Percentiles rank a stretch among this genome's conserved stretches.
Conservation (phyloP, 306 rosid genomes). For the Astragalus membranaceus region DNA sequence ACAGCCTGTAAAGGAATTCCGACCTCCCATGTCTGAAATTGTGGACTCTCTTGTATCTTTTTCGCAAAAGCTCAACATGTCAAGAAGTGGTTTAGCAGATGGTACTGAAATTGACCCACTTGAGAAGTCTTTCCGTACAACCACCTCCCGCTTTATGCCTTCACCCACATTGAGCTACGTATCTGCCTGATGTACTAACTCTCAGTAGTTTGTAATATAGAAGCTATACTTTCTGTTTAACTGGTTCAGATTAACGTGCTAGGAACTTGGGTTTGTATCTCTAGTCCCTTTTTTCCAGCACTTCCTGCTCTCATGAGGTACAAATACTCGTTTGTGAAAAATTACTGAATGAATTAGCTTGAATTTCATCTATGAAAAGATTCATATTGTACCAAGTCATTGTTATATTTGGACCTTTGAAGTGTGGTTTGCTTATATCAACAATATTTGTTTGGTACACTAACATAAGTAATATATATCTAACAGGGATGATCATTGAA, state of each 20-base stretch:
- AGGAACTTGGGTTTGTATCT: conserved; percentile 7
- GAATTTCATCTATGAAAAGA: neutral
- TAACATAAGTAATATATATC: neutral
- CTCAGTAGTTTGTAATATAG: neutral
- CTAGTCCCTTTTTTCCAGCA: neutral
- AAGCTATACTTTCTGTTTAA: neutral
- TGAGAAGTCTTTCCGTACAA: conserved; percentile 64
- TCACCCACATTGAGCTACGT: conserved; percentile 48
- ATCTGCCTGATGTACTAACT: conserved; percentile 23
- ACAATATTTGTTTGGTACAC: too few relatives aligned
- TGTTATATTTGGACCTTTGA: neutral
- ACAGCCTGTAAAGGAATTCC: conserved; percentile 76
- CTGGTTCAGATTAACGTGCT: neutral
- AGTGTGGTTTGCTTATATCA: neutral
- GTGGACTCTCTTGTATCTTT: conserved; percentile 51
- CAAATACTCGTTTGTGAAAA: neutral
- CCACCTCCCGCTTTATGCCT: conserved; percentile 52
- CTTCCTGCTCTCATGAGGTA: neutral
- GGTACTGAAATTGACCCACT: conserved; percentile 35
- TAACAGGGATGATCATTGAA: neutral
- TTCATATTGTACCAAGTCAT: neutral
- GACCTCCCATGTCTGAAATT: conserved; percentile 75
- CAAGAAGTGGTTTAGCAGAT: conserved; percentile 23
- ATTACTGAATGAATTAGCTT: neutral
- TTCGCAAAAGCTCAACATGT: conserved; percentile 27